phyloP scores from a whole-genome alignment of 1,284 basidiomycete species.

The Ustilago tritici region DNA sequence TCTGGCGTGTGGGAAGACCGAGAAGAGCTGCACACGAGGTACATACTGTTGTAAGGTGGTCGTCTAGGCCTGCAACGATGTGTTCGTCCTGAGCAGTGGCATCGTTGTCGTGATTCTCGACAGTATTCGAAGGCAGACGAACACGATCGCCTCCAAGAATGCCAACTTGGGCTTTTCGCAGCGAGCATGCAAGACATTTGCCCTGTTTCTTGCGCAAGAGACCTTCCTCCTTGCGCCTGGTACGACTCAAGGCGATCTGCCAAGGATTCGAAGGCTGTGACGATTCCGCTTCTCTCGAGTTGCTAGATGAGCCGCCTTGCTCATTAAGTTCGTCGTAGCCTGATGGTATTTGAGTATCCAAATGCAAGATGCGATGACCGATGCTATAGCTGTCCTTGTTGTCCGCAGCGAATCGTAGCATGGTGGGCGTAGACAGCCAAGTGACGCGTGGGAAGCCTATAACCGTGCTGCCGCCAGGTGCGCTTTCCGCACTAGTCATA shows the following conservation, averaged over 20 bases:
- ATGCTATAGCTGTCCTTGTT: slow-evolving; percentile 36
- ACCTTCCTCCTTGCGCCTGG: slow-evolving; percentile 32
- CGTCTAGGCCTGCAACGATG: slow-evolving; percentile 24
- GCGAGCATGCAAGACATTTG: slow-evolving; percentile 41
- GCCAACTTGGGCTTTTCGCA: slow-evolving; percentile 48
- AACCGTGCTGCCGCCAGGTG: not conserved
- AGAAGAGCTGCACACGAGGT: slow-evolving; percentile 36
- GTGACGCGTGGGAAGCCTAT: slow-evolving; percentile 35
- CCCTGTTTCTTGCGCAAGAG: slow-evolving; percentile 37
- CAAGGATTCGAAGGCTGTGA: slow-evolving; percentile 9
- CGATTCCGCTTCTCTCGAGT: not conserved
- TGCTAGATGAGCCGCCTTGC: not conserved
- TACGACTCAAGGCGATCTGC: slow-evolving; percentile 19
- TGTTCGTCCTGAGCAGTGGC: slow-evolving; percentile 2
- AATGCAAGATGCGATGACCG: slow-evolving; percentile 42
- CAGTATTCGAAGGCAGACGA: slow-evolving; percentile 7
- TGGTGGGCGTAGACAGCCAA: slow-evolving; percentile 41
- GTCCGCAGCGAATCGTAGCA: slow-evolving; percentile 43
- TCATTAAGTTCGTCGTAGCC: not conserved
- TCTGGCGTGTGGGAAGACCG: slow-evolving; percentile 23
- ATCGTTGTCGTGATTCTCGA: not conserved
- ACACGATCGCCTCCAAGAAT: slow-evolving; percentile 41
- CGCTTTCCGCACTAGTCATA: slow-evolving; percentile 7
- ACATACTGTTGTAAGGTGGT: slow-evolving; percentile 40
- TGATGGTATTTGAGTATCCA: slow-evolving; percentile 13